A percentile compares a stretch with the other conserved stretches of the same genome.
Conservation (phyloP, 805 yeast species). For the Lachancea fermentati region DNA sequence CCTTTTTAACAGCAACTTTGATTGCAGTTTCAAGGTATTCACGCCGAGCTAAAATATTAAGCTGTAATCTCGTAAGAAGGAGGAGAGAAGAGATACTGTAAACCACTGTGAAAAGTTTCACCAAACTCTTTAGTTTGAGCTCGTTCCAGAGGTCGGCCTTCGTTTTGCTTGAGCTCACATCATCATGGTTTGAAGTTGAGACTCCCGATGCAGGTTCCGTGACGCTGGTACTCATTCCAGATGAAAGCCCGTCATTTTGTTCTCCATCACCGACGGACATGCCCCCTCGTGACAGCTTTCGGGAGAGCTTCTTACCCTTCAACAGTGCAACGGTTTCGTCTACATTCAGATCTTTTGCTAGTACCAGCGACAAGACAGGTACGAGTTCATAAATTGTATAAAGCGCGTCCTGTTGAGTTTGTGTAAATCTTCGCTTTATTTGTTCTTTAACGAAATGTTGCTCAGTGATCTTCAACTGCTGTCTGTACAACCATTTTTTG, state of each 20-base stretch:
- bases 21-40: conserved; percentile 79
- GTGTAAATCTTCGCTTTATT: conserved; percentile 77
- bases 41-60: conserved; percentile 82
- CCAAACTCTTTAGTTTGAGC: conserved; percentile 65
- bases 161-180: conserved; percentile 27
- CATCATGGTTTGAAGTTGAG: conserved; percentile 10
- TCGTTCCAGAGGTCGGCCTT: conserved; percentile 80
- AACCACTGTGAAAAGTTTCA: conserved; percentile 64
- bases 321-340: conserved; percentile 24
- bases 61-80: conserved; percentile 77
- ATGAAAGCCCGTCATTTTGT: conserved; percentile 15
- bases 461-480: conserved; percentile 46
- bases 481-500: conserved; percentile 29
- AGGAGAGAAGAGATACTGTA: conserved; percentile 65
- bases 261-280: conserved; percentile 5
- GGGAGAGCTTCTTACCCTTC: conserved; percentile 20
- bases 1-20: conserved; percentile 44
- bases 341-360: conserved; percentile 23
- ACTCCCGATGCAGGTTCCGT: conserved; percentile 13
- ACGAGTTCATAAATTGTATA: conserved; percentile 76
- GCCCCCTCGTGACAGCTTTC: conserved; percentile 6
- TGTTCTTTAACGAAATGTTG: conserved; percentile 60
- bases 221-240: conserved; percentile 18
- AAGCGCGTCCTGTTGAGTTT: conserved; percentile 86
- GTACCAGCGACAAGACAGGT: conserved; percentile 56